Conservation (phyloP, 768 basidiomycete species). For the Pleurotus sapidus region DNA sequence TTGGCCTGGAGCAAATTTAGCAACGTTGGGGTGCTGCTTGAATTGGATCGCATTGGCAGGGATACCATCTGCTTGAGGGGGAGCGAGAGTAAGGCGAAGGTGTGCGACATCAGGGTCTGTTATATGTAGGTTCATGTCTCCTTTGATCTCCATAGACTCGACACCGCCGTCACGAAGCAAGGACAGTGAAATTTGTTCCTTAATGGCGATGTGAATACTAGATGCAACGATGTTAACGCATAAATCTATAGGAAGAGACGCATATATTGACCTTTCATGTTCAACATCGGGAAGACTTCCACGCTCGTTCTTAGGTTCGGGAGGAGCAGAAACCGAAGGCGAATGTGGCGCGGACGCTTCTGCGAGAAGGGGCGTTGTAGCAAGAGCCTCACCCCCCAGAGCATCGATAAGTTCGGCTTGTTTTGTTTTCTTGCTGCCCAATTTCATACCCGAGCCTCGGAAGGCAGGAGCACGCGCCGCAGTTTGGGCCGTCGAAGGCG, state of each 20-base stretch:
- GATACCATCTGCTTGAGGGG: constrained; percentile 48
- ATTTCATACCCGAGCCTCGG: constrained; percentile 95
- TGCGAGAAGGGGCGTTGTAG: constrained; percentile 42
- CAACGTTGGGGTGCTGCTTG: constrained; percentile 96
- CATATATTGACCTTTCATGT: constrained; percentile 59
- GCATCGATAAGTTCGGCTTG: constrained; percentile 88
- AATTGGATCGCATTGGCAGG: constrained; percentile 72
- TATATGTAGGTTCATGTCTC: constrained; percentile 91
- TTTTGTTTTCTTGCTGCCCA: constrained; percentile 89
- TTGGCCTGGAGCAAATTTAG: constrained; percentile 72
- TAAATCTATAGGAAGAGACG: not conserved
- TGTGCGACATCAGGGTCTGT: constrained; percentile 72
- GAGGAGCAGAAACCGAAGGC: constrained; percentile 16
- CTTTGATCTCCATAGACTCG: constrained; percentile 87
- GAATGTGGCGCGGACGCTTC: constrained; percentile 41
- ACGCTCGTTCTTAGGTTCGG: constrained; percentile 41
- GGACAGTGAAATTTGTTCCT: constrained; percentile 78
- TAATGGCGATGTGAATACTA: constrained; percentile 85
- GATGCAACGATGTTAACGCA: not conserved
- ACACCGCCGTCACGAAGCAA: constrained; percentile 90
- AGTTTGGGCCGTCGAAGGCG: constrained; percentile 38
- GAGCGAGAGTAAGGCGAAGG: constrained; percentile 63
- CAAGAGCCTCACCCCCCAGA: constrained; percentile 72
- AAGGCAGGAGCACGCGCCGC: constrained; percentile 72
- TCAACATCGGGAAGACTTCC: constrained; percentile 74